Evolutionary conservation across 1,284 basidiomycete species (phyloP).

Genomic region (Ustilago hordei): DNA sequence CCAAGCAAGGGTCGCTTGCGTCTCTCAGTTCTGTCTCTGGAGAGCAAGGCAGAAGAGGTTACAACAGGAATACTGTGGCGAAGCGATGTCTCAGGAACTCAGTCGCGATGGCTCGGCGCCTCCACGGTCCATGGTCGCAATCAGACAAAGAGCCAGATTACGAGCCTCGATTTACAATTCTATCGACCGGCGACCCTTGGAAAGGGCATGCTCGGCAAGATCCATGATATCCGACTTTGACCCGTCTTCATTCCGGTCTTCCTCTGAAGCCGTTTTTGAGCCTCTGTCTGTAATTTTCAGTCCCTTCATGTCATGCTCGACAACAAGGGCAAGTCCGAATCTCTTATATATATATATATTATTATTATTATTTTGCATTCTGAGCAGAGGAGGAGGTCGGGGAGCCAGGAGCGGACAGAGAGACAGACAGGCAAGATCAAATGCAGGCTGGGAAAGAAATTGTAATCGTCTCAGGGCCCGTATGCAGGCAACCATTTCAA

Average conservation of each 20-base stretch:
- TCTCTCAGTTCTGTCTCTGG: not conserved
- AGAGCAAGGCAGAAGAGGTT: not conserved
- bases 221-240: not conserved
- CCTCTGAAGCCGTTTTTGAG: not conserved
- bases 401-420: not conserved
- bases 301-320: not conserved
- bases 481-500: too few species aligned
- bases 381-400: too few species aligned
- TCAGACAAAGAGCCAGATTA: not conserved
- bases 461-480: too few species aligned
- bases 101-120: not conserved
- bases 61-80: conserved; percentile 2
- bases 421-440: too few species aligned
- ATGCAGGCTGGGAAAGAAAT: too few species aligned
- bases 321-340: not conserved
- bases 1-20: not conserved
- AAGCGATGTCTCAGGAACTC: too few species aligned
- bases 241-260: not conserved
- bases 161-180: not conserved
- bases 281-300: not conserved
- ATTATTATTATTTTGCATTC: too few species aligned
- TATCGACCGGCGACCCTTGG: not conserved
- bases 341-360: too few species aligned
- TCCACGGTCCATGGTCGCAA: conserved; percentile 27
- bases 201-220: not conserved